Base-by-base conservation (phyloP, 257 asterid genomes). In the Nicotiana knightiana region DNA sequence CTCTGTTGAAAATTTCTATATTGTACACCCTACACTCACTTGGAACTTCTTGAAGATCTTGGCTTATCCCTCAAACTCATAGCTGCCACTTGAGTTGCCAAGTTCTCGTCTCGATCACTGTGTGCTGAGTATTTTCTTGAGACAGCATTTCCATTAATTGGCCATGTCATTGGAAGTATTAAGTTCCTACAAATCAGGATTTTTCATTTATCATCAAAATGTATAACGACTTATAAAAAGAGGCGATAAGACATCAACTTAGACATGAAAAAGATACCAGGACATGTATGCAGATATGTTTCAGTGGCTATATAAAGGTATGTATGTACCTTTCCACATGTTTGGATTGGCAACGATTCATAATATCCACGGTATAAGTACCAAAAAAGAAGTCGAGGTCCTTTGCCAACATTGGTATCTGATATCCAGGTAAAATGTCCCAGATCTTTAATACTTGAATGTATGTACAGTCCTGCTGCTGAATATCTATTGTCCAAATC, bases 371-470 rank as follows among this genome's bases (percentile, higher is more conserved):
- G 5, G 87, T 9, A 65, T 81, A 78, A 6, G 55, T 17, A 55
- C 79, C 87, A 8, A 53, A 63, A 18, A 46, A 0, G 15, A 33
- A 15, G 7, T 70, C 82, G 5, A 79, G 64, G 18, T n/a, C 59
- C 15, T 30, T 32, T 3, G 70, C 83, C n/a, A 89, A 28, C 8
- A 59, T 64, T 5, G 65, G 70, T 15, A 89, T 68, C 83, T 87
- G 64, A 2, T 79, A 77, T 21, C 1, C 12, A 17, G 85, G 88
- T 79, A 88, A 26, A 15, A 91, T 51, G 75, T 87, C 90, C 90
- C 87, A 87, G 11, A 92, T 79, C 68, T 84, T 89, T n/a, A 90
- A 58, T 1, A 86, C 93, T 85, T 92, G 97, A 15, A 79, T 33
- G 2, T 85, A 85, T 15, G 3, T 71, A 10, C 66, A 71, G 3